Conservation (phyloP, 108 stramenopile genomes). For the Aurantiochytrium sp. region DNA sequence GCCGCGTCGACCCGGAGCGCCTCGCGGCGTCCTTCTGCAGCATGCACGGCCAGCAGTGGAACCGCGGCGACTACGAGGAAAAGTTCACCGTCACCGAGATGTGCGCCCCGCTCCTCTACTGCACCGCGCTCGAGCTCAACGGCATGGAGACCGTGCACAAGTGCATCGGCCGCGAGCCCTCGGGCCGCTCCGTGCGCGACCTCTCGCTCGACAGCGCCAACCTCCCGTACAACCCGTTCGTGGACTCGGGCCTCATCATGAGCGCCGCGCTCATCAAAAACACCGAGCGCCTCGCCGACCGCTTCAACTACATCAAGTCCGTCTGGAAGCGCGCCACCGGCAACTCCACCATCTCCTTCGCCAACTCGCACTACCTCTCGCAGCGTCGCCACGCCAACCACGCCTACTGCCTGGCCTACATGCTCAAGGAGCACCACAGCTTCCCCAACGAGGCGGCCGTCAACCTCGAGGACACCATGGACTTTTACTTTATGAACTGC, state of each 20-base stretch:
- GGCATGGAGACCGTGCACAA: conserved; percentile 15
- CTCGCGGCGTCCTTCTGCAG: conserved; percentile 1
- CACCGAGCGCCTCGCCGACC: background rate
- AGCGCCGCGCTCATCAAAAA: background rate
- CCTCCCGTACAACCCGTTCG: conserved; percentile 14
- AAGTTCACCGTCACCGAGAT: background rate
- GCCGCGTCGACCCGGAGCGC: background rate
- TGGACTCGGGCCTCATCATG: background rate
- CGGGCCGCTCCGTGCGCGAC: background rate
- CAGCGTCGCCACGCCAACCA: background rate
- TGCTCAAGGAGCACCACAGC: background rate
- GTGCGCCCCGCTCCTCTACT: background rate
- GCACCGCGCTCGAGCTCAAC: background rate
- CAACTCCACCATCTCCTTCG: background rate
- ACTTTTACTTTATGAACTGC: background rate
- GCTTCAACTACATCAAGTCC: background rate
- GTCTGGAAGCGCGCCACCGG: background rate
- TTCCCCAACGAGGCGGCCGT: background rate
- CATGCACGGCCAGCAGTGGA: conserved; percentile 25
- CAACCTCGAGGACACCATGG: conserved; percentile 18
- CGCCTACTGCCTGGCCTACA: background rate
- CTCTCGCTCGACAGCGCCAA: background rate
- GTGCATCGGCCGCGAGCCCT: conserved; percentile 9
- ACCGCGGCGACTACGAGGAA: conserved; percentile 13
- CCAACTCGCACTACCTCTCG: conserved; percentile 1